Base-by-base conservation (phyloP, 106 monocot species). In the Acanthochlamys bracteata region DNA sequence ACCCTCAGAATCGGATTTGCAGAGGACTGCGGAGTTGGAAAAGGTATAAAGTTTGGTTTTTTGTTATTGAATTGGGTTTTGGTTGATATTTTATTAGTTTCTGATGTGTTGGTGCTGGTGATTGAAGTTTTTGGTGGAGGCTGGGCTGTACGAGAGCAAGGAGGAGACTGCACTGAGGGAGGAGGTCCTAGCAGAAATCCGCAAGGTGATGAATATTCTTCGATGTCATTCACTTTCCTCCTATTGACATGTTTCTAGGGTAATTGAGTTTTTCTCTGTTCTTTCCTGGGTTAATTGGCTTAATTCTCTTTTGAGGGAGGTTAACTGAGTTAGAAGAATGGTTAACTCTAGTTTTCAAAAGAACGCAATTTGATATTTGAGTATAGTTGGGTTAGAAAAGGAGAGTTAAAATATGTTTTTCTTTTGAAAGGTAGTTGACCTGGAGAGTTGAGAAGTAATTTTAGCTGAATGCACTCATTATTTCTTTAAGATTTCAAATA, bases 91-190 rank as follows among this genome's bases (percentile, higher is more conserved):
- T 23, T 17, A 51, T 53, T 49, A 13, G 10, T 49, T 24, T 19
- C 19, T 24, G 10, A 53, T 53, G 14, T 17, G 46, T 40, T 13
- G 12, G 21, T 4, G 46, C 42, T 42, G 40, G 15, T 56, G 22
- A 45, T 57, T 43, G 24, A 39, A 80, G 80, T 72, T 80, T 64
- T 68, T 80, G 61, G 67, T 75, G 27, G 67, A 68, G 10, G 55
- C 75, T 41, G 80, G 63, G 10, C 75, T 80, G 23, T 80, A 75
- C 51, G 80, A 80, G 67, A 75, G 80, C 67, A 49, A 59, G 40
- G 80, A 75, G 25, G 71, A 71, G 47, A 52, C 61, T 63, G 49
- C 63, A 7, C 66, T 57, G 55, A 66, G 80, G 60, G 75, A 80
- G 51, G 71, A 71, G 54, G 80, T 80, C 20, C 63, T 80, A 49